Conservation (phyloP, 306 rosid genomes). For the Vicia faba region DNA sequence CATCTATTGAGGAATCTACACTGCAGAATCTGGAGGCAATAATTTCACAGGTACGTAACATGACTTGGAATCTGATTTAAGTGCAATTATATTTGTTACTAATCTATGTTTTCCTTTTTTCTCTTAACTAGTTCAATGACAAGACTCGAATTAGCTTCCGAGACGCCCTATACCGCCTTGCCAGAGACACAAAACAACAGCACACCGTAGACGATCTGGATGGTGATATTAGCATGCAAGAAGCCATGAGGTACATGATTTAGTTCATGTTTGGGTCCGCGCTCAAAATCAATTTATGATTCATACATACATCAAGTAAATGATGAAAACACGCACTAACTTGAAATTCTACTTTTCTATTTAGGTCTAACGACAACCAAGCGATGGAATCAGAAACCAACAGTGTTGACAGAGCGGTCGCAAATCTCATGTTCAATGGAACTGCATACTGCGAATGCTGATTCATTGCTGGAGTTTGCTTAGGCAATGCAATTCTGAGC, state of each 20-base stretch:
- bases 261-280: not conserved
- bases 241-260: slow-evolving; percentile 49
- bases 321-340: not conserved
- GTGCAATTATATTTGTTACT: slow-evolving; percentile 21
- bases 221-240: slow-evolving; percentile 36
- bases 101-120: slow-evolving; percentile 13
- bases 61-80: slow-evolving; percentile 3
- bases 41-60: slow-evolving; percentile 67
- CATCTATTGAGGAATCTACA: slow-evolving; percentile 58
- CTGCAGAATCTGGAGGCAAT: slow-evolving; percentile 61
- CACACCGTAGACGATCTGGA: slow-evolving; percentile 33
- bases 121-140: slow-evolving; percentile 50
- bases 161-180: slow-evolving; percentile 81
- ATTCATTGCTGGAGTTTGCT: slow-evolving; percentile 42
- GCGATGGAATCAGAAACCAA: slow-evolving; percentile 68
- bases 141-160: slow-evolving; percentile 71
- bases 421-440: slow-evolving; percentile 75
- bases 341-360: slow-evolving; percentile 13
- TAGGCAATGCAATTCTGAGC: slow-evolving; percentile 25
- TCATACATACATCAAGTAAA: not conserved
- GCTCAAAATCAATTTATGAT: not conserved
- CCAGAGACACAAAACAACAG: slow-evolving; percentile 53
- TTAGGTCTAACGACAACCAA: slow-evolving; percentile 48
- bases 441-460: slow-evolving; percentile 27
- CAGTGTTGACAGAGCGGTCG: slow-evolving; percentile 76